Base-by-base conservation (phyloP, 129 eudicot genomes). In the Flaveria brownii region DNA sequence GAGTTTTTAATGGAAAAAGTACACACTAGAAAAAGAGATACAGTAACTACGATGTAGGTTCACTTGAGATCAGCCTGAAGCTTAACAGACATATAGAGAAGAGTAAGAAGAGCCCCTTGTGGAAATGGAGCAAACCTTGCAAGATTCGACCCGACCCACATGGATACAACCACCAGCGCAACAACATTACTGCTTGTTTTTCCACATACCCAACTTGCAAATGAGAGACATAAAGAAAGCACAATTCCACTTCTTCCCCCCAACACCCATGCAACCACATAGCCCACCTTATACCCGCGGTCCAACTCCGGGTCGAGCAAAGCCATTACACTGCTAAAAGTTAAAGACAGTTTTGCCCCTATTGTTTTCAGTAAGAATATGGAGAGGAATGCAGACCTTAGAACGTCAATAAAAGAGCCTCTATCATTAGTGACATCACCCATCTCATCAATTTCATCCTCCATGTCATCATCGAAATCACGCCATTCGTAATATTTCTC, bases 151-250 rank as follows among this genome's bases (percentile, higher is more conserved):
- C 96, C 89, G 39, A 90, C 82, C 97, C 97, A 93, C 92, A 93
- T 80, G 59, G 92, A 92, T 7, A 84, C 83, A 15, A 88, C 88
- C 69, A 84, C 91, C 2, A 90, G 15, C 26, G 88, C 84, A 68
- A 88, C 97, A 23, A 88, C 67, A 55, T 92, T 83, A 68, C 98
- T 93, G 78, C 97, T 93, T 18, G 86, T 83, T 84, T 93, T 93
- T 2, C 98, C 98, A 62, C 91, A 93, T 76, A 91, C 91, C 98
- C 97, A 93, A 80, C 88, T 87, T 42, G 92, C 96, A 87, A 93
- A 86, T 16, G 97, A 85, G 54, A 93, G 97, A 78, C 89, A 88
- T 82, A 93, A 46, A 0, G 91, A 78, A 14, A 93, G 92, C 78
- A 90, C 68, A 85, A 93, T 51, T 22, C 98, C 98, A 22, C 77